Evolutionary conservation across 768 basidiomycete species (phyloP), one percentile per base, ranked within the genome.

Genomic region (Psilocybe tampanensis): DNA sequence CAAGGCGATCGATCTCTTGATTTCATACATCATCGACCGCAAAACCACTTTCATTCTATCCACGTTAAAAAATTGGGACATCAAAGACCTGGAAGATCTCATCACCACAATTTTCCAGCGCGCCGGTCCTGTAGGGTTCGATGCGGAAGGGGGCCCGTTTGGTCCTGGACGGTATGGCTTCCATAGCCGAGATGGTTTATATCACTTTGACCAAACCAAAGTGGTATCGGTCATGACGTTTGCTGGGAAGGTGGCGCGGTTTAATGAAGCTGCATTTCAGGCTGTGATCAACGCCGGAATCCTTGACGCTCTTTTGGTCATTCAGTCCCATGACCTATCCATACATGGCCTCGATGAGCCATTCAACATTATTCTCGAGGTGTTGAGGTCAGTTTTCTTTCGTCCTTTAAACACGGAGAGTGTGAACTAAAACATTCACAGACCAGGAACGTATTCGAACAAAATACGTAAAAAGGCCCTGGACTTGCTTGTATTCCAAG

Each of bases 101-200:
- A 18, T 58, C n/a, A 17, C 19, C 5, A 44, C 49, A 22, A 43
- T 58, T 3, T 47, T 58, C 33, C 50, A 47, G 17, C 29, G 44
- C 6, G 51, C 45, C 21, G 41, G 36, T 22, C 56, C 56, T 24
- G 41, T 52, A 12, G 56, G 51, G 2, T 53, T 52, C 19, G 44
- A 34, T 6, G 15, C 36, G 29, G 51, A 47, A 15, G 43, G 43
- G 7, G n/a, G n/a, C n/a, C 52, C 52, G 33, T 54, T 54, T 29
- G 34, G 49, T 1, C 44, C 50, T 3, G 21, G 29, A 26, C 24
- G 45, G 18, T 44, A 51, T 6, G 24, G 39, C 15, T 58, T 47
- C 29, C 52, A 58, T 18, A 58, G 56, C 34, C 56, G 52, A 18
- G 56, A 58, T 36, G 56, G 56, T 17, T 33, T 58, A 3, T 58